Percentiles rank a stretch among this genome's conserved stretches.
These are phyloP conservation scores for Brasilioporus rufonigricans DNA, from an alignment of 768 basidiomycete species.

Conservation along the genomic window DNA sequence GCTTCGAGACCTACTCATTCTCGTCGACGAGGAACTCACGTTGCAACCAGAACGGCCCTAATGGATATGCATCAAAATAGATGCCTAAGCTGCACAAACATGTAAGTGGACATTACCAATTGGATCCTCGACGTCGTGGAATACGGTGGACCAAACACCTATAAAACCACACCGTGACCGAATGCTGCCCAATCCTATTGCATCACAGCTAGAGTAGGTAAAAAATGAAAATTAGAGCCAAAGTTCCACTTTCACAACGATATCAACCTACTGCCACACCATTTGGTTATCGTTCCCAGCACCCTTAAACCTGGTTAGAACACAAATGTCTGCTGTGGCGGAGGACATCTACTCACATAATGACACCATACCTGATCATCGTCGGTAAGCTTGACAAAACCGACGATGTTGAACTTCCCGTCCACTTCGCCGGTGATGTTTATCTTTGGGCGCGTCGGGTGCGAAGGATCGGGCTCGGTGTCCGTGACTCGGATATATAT, in stretches of 20 bases:
- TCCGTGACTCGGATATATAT: constrained; percentile 45
- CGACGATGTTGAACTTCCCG: constrained; percentile 48
- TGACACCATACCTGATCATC: constrained; percentile 62
- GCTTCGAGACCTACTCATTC: constrained; percentile 14
- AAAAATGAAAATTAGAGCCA: not conserved
- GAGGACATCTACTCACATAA: constrained; percentile 46
- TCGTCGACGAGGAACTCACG: constrained; percentile 23
- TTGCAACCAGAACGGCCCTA: constrained; percentile 32
- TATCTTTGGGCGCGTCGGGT: constrained; percentile 53
- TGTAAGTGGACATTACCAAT: constrained; percentile 35
- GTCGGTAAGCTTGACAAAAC: constrained; percentile 52
- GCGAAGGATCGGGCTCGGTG: constrained; percentile 42
- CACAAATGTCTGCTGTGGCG: not conserved
- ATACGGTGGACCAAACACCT: constrained; percentile 50
- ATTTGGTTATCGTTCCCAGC: constrained; percentile 52
- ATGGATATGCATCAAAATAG: not conserved
- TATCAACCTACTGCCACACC: constrained; percentile 52
- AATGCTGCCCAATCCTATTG: constrained; percentile 58
- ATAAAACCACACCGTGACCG: constrained; percentile 59
- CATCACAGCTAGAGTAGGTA: constrained; percentile 51
- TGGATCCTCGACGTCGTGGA: constrained; percentile 46
- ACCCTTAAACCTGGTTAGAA: constrained; percentile 30
- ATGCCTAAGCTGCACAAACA: not conserved
- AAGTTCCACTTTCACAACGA: not conserved
- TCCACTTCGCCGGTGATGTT: constrained; percentile 52